Percentiles rank a stretch among this genome's conserved stretches.
phyloP scores from a whole-genome alignment of 495 filamentous ascomycete genomes.

The Hypoxylon cercidicola region DNA sequence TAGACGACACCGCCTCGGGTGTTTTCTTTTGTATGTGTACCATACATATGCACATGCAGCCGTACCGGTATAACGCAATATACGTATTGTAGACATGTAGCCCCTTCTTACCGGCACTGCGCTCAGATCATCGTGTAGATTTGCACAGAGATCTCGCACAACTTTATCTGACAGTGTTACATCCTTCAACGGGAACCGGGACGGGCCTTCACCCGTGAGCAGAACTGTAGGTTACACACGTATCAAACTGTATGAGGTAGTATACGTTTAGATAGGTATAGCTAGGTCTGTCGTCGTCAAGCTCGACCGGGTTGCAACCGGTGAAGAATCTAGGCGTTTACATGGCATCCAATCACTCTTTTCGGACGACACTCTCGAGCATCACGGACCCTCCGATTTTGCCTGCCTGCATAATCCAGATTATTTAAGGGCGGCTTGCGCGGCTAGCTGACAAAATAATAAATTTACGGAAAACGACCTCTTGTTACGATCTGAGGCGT shows the following conservation, averaged over 20 bases:
- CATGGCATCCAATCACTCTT: constrained; percentile 13
- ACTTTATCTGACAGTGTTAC: constrained; percentile 31
- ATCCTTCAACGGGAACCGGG: constrained; percentile 22
- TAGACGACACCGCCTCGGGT: constrained; percentile 15
- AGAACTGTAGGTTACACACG: constrained; percentile 19
- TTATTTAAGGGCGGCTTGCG: constrained; percentile 9
- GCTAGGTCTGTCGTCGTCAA: neutral
- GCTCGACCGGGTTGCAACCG: no score
- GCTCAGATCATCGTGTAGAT: constrained; percentile 30
- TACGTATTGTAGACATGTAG: constrained; percentile 3
- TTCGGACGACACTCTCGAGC: constrained; percentile 1
- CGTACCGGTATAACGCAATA: constrained; percentile 38
- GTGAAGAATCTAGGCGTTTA: neutral
- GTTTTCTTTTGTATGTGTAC: constrained; percentile 22
- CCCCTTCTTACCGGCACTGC: constrained; percentile 17
- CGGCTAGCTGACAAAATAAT: neutral
- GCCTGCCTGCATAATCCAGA: constrained; percentile 20
- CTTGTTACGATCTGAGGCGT: neutral
- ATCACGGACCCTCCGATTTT: constrained; percentile 10
- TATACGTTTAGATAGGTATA: neutral
- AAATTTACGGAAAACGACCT: neutral
- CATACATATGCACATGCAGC: constrained; percentile 39
- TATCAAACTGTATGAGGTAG: neutral
- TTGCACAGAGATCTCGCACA: constrained; percentile 31
- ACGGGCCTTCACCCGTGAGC: constrained; percentile 34